Evolutionary conservation across 805 yeast species (phyloP), one percentile per base, ranked within the genome.

Genomic region (Starmera dryadoides): DNA sequence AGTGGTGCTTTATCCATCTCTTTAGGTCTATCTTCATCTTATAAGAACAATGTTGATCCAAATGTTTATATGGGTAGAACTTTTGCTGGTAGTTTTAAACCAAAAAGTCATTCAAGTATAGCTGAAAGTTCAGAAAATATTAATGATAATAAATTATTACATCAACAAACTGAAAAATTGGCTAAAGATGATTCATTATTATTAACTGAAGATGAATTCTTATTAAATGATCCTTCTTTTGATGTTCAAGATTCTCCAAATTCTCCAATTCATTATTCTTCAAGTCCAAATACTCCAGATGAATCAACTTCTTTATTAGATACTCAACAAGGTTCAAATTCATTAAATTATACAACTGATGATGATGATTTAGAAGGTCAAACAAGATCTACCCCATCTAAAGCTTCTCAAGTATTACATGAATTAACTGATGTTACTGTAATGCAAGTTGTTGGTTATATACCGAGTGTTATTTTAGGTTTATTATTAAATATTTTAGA

Each of bases 381-480:
- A 21, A 21, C 23, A 21, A 21, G 6, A 6, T 6, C 23, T 6
- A 9, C 9, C 23, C n/a, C n/a, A n/a, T n/a, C 25, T 6, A 22
- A 22, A 6, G 25, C 10, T 22, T 35, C 9, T 12, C 19, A 10
- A 29, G 20, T 16, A 28, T 28, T 28, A n/a, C 15, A 15, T 11
- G 26, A 23, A 16, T 17, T 8, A 4, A 14, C 18, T 17, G 30
- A 30, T 8, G 14, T 25, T 2, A 21, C 33, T 16, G 15, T 33
- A 8, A 6, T 23, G 22, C 51, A 45, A 30, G 22, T 51, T 4
- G 17, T 50, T 4, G 35, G 48, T 0, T 63, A 63, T 41, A 41
- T 64, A 22, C 98, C 98, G 0, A 81, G 95, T 0, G 96, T 89
- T 4, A 73, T 88, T 30, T 62, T 93, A 32, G 98, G 98, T 1